Evolutionary conservation across 495 filamentous ascomycete species (phyloP), one percentile per base, ranked within the genome.

Genomic region (Penicillium chermesinum): DNA sequence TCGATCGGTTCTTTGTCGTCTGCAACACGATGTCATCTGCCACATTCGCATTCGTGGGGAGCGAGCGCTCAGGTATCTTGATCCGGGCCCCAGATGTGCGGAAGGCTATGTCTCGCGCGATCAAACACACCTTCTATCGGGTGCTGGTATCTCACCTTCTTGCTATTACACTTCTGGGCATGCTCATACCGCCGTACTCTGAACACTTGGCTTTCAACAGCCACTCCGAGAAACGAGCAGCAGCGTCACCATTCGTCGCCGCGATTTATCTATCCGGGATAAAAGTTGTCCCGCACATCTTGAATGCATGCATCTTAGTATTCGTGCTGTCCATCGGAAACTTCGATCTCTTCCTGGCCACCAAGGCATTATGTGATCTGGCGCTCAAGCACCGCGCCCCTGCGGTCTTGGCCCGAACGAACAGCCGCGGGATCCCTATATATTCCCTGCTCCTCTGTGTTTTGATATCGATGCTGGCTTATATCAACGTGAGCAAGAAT

Each of bases 11-110:
- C 12, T 70, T 88, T 20, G 48, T 78, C 12, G 72, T 89, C n/a
- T 91, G 86, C 76, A 78, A 79, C 12, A 82, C 83, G 9, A 70
- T 90, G 42, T 81, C 88, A 43, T 83, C 81, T 43, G 86, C 87
- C 6, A 85, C 82, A 2, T 90, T 91, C 49, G 85, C 88, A 18
- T 91, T 88, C 54, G 72, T 89, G 32, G 87, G 88, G 32, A 91
- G 88, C 12, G 90, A 96, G 68, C 73, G 90, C 19, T 81, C 93
- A 43, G 89, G 81, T 42, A 73, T 83, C 3, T 65, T 76, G 16
- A 67, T 76, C 7, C 87, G 91, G 66, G 81, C 84, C 17, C 74
- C 74, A 9, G 86, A 88, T 62, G 85, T 89, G 0, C 73, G 79
- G 43, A 80, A 80, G 56, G 79, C 80, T 12, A 84, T 91, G 30